Percentiles rank a stretch among this genome's conserved stretches.
phyloP scores from a whole-genome alignment of 106 monocot genomes.

The Agapanthus africanus region DNA sequence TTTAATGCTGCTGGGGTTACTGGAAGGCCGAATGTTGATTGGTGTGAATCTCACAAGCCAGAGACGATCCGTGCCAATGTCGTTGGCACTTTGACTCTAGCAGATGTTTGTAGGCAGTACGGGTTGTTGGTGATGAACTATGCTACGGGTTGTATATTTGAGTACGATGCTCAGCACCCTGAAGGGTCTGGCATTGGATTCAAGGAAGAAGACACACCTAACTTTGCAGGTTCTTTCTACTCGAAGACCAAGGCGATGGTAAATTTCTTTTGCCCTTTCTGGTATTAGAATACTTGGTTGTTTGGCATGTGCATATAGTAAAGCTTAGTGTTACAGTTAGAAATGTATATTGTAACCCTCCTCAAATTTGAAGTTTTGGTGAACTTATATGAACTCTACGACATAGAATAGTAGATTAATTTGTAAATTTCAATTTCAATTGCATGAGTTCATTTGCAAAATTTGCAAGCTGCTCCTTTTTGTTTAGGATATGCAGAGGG shows the following conservation, averaged over 20 bases:
- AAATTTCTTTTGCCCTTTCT: not conserved
- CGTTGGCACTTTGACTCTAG: slow-evolving; percentile 14
- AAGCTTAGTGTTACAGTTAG: too few species aligned
- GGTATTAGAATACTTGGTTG: not conserved
- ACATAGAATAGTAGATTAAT: too few species aligned
- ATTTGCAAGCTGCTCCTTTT: too few species aligned
- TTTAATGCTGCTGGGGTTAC: slow-evolving; percentile 35
- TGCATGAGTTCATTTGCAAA: too few species aligned
- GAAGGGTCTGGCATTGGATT: slow-evolving; percentile 50
- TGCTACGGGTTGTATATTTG: slow-evolving; percentile 60
- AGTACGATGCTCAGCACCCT: slow-evolving; percentile 40
- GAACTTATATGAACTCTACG: too few species aligned
- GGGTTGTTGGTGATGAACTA: slow-evolving; percentile 46
- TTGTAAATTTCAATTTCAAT: too few species aligned
- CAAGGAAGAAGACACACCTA: slow-evolving; percentile 54
- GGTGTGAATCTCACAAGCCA: slow-evolving; percentile 26
- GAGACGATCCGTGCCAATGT: slow-evolving; percentile 26
- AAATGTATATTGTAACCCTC: too few species aligned
- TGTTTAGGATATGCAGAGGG: too few species aligned
- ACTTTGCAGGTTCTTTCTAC: slow-evolving; percentile 56
- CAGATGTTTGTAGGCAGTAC: slow-evolving; percentile 25
- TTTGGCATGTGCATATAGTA: too few species aligned
- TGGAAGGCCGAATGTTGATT: slow-evolving; percentile 30
- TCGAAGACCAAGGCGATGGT: slow-evolving; percentile 75
- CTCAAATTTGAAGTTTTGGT: too few species aligned